Evolutionary conservation across 495 filamentous ascomycete genomes (phyloP), one percentile per base, ranked within the genome.

Genomic region (Delitschia confertaspora): DNA sequence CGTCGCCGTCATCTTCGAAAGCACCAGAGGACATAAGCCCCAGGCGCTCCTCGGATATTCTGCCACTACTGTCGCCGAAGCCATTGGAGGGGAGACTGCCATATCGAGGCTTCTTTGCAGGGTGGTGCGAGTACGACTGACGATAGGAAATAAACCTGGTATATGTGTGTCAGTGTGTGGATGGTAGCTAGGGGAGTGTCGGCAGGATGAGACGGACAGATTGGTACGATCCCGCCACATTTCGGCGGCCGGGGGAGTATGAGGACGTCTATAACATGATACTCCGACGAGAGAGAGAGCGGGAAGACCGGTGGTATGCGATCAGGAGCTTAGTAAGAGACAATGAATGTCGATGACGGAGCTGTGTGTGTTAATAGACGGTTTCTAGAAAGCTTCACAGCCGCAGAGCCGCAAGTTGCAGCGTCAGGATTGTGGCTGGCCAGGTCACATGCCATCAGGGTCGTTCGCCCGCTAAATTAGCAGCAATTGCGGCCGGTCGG

Each of bases 171-270:
- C 46, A 58, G 55, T 45, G 30, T 26, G 24, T 20, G 35, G 21
- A 17, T 36, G 33, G 38, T 18, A 1, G 1, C 20, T 20, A 31
- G 43, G 16, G 24, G n/a, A 43, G 22, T 11, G 32, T 47, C 33
- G 41, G 11, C 7, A 17, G 3, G 11, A 29, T 13, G 35, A 17
- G 9, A 57, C 74, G 47, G 75, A 95, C 89, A 98, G 82, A 62
- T 96, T 98, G 36, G 93, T 98, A 68, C 91, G 79, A 74, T 98
- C 91, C 69, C 91, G 86, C 84, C 85, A 95, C 83, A 93, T 89
- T 57, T 71, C 78, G 75, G 34, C 17, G 38, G 43, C 10, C 26
- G 27, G 46, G 9, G 38, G 19, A 26, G n/a, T 9, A 20, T 42
- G 22, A 46, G 16, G 39, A 21, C 21, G 30, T n/a, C 31, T 55